Evolutionary conservation across 768 basidiomycete genomes (phyloP), one percentile per base, ranked within the genome.

Genomic region (Candolleomyces aberdarensis): DNA sequence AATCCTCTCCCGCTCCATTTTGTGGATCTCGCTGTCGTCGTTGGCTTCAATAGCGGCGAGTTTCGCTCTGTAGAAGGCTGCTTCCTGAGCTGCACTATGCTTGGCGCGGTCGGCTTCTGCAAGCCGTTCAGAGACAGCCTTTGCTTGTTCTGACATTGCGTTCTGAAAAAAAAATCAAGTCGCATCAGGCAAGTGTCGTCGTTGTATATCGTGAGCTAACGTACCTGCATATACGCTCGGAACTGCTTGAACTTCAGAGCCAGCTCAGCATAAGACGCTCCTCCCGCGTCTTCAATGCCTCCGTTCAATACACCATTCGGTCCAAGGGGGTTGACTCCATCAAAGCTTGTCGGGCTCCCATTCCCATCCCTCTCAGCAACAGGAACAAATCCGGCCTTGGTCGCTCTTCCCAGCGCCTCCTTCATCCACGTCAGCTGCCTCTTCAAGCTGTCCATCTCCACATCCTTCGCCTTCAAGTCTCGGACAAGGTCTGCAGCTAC

Each of bases 31-130:
- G 6, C 75, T 69, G 10, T 87, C 82, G 17, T 85, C 83, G 48
- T 83, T 80, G 1, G 83, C 75, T 71, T 98, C 97, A 55, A 93
- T 75, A 0, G 96, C 94, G 3, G 87, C 83, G n/a, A 96, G 78
- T 75, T 98, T 98, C 51, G 96, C 92, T 54, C 96, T 92, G 71
- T 95, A 97, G 76, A 91, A 98, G 0, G 95, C 93, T 2, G 96
- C 91, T 74, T 99, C 97, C 73, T 98, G 93, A 8, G 91, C 75
- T 1, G 97, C 97, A 47, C 84, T 87, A 7, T 80, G 72, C 63
- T 89, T 88, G 63, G 86, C 74, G 55, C 90, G 85, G 64, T 96
- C 93, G 0, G 92, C 89, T 56, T 94, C 91, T 3, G 85, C 80
- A 10, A 97, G 72, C 44, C 86, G 87, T 47, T 92, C 88, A 3